Percentiles rank a stretch among this genome's conserved stretches.
Evolutionary conservation across 75 land plant species (phyloP).

Genomic region (Pinus tabuliformis): DNA sequence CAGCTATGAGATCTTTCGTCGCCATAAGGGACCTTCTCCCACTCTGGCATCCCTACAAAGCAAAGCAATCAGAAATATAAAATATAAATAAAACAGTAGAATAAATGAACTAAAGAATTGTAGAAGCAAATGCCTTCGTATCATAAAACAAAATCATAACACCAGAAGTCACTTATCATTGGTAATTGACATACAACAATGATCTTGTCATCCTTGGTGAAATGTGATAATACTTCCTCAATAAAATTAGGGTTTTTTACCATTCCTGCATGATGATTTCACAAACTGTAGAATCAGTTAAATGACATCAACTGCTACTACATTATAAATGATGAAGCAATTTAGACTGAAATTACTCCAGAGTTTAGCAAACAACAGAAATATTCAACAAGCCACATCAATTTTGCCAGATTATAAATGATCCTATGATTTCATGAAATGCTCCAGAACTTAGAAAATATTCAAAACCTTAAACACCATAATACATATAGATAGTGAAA

Average conservation of each 20-base stretch:
- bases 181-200: conserved; percentile 54
- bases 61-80: neutral
- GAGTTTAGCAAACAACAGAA: neutral
- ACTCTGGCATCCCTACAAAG: conserved; percentile 77
- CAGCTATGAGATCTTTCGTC: conserved; percentile 63
- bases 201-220: conserved; percentile 80
- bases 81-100: neutral
- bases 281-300: neutral
- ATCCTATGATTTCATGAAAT: no score
- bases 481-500: neutral
- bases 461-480: neutral
- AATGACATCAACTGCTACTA: conserved; percentile 1
- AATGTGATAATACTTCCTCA: conserved; percentile 45
- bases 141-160: neutral
- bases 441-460: no score
- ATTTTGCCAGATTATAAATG: no score
- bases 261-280: conserved; percentile 56
- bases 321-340: neutral
- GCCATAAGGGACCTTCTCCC: conserved; percentile 90
- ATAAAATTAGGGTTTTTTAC: conserved; percentile 69
- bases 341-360: neutral
- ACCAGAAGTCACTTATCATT: neutral
- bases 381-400: no score
- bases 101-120: conserved; percentile 1
- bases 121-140: conserved; percentile 9